These are phyloP conservation scores for Ogataea ganodermae DNA, from an alignment of 805 yeast species.

Conservation along the genomic window DNA sequence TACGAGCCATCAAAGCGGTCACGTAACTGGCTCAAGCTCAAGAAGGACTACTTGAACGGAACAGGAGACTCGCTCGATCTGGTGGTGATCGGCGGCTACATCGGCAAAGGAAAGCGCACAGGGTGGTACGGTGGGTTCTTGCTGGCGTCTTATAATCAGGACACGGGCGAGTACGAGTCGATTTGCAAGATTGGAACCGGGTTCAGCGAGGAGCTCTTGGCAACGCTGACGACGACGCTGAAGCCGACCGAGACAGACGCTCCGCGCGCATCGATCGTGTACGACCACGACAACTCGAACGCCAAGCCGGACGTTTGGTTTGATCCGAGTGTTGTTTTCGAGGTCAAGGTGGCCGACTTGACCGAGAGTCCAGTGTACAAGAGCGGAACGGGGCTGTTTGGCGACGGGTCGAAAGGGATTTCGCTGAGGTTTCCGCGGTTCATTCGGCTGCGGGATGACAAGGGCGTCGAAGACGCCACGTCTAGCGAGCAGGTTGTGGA, in stretches of 20 bases:
- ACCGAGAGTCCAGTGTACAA: conserved; percentile 87
- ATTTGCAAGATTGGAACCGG: conserved; percentile 98
- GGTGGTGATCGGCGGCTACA: conserved; percentile 91
- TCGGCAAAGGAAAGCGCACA: conserved; percentile 92
- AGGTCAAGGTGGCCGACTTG: conserved; percentile 87
- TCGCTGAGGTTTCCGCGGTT: conserved; percentile 90
- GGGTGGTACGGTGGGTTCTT: conserved; percentile 94
- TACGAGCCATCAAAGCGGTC: conserved; percentile 96
- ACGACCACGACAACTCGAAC: conserved; percentile 57
- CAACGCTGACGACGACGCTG: conserved; percentile 56
- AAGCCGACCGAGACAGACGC: conserved; percentile 63
- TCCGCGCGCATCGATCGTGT: conserved; percentile 71
- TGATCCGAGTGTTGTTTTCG: conserved; percentile 82
- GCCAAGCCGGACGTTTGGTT: conserved; percentile 94
- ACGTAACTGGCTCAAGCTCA: conserved; percentile 91
- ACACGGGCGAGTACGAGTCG: conserved; percentile 90
- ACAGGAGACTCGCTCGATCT: conserved; percentile 94
- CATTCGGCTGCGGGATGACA: conserved; percentile 80
- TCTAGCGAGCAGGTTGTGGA: conserved; percentile 81
- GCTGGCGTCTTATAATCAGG: conserved; percentile 86
- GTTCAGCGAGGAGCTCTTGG: conserved; percentile 82
- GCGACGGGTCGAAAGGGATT: conserved; percentile 62
- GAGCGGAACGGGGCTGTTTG: conserved; percentile 72
- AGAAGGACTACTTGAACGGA: conserved; percentile 93
- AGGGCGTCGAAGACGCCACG: conserved; percentile 83